Base-by-base conservation (phyloP, 179 eudicot genomes). In the Amaranthus tricolor region DNA sequence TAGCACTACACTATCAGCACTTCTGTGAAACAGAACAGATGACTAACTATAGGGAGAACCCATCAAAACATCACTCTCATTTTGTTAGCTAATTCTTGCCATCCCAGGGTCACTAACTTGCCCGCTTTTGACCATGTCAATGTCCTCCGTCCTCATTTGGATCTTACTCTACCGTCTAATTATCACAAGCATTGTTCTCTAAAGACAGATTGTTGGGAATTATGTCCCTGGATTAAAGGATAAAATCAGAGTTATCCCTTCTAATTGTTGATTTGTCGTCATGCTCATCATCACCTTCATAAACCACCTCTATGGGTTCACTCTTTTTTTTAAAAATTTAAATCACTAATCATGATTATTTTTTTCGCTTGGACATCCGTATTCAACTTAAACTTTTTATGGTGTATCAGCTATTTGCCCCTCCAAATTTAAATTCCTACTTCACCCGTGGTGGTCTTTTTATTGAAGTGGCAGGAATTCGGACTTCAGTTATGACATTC, bases 101-200 rank as follows among this genome's bases (percentile, higher is more conserved):
- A 80, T 76, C 49, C 97, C 97, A 0, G 98, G 98, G 81, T 94
- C 96, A 83, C 98, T 91, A 2, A 86, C 51, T 71, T 93, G 90
- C 57, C 93, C 96, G 75, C 71, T 77, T 68, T 74, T 75, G 53
- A 72, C 72, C 73, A 77, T 54, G 61, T 76, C 85, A 24, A 71
- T 15, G 47, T 21, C 80, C 58, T 77, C 81, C 86, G 67, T 72
- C 74, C 40, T 81, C 81, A 56, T 56, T 56, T 74, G 73, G 19
- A 56, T 74, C 76, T 74, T 79, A 58, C 56, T 60, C 24, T 65
- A 55, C n/a, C n/a, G n/a, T n/a, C n/a, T n/a, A n/a, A n/a, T n/a
- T n/a, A n/a, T n/a, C n/a, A n/a, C n/a, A n/a, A n/a, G n/a, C n/a
- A n/a, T n/a, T n/a, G n/a, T n/a, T 50, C 64, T 82, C 76, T 72